Base-by-base conservation (phyloP, 345 rosid species). In the Draba incana region DNA sequence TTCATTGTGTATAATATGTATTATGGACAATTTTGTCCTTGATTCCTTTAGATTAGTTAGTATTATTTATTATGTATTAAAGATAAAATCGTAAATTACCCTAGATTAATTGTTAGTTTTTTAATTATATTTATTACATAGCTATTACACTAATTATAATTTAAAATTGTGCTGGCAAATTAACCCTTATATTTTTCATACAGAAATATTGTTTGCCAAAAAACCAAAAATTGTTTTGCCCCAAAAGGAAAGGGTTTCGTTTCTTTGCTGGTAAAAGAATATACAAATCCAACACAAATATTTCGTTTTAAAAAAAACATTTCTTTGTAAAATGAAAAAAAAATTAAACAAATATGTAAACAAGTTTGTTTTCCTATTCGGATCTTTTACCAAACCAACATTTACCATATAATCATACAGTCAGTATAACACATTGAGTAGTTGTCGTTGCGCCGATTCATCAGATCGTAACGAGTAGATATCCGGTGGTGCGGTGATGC, bases 401-500 rank as follows among this genome's bases (percentile, higher is more conserved):
- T 39, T 55, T 57, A 39, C 42, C 10, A 45, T 46, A 39, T 46
- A 39, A 47, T 31, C 50, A 54, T 10, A 47, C 52, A 39, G 58
- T 75, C 59, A 75, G 54, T 56, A 75, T 33, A 76, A 57, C 31
- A 65, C 71, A 60, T 70, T 51, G 6, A 51, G 72, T 16, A 76
- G 39, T 49, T 52, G 44, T 28, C 72, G 31, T 62, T 69, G 78
- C 57, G 74, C 81, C 0, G 78, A 74, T 62, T 83, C 83, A 69
- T 85, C 87, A 0, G 89, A 71, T 10, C 76, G 81, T 41, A 81
- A 71, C 16, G 93, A 83, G 86, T 79, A 82, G 65, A 92, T 90
- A 75, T 92, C 97, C 1, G 83, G 66, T 2, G 98, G 98, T 6
- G 97, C 86, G 0, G 70, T 75, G 7, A 81, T 82, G 79, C 90